Percentiles rank a stretch among this genome's conserved stretches.
phyloP scores from a whole-genome alignment of 2,329 filamentous ascomycete genomes.

The Cladosporium cucumerinum region DNA sequence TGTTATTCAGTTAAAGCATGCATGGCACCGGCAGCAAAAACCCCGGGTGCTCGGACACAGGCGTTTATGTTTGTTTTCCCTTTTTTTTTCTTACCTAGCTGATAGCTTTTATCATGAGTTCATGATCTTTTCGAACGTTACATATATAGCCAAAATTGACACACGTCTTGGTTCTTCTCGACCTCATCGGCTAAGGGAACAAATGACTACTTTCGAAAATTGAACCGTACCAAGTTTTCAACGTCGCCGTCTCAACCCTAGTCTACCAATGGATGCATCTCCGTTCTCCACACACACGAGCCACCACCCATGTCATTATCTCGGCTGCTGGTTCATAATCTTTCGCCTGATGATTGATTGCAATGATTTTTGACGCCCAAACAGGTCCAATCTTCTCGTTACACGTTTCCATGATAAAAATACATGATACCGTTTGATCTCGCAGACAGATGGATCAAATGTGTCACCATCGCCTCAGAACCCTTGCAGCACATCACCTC shows the following conservation, averaged over 20 bases:
- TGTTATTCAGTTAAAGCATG: conserved; percentile 14
- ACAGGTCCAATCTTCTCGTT: neutral
- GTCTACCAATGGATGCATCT: neutral
- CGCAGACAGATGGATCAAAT: no score
- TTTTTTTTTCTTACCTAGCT: neutral
- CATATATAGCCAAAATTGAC: conserved; percentile 1
- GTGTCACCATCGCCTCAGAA: neutral
- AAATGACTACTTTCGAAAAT: neutral
- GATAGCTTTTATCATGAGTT: conserved; percentile 15
- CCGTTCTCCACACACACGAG: conserved; percentile 2
- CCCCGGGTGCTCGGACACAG: conserved; percentile 2
- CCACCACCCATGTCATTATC: conserved; percentile 12
- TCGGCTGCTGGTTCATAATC: neutral
- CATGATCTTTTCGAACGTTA: conserved; percentile 7
- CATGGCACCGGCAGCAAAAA: conserved; percentile 4
- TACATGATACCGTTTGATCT: neutral
- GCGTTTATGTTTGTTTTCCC: neutral
- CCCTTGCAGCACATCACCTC: neutral
- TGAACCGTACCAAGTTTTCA: neutral
- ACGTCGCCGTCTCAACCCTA: neutral
- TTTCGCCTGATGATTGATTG: neutral
- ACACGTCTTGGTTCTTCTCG: neutral
- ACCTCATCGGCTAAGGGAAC: neutral
- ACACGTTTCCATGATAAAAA: neutral
- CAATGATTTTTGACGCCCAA: neutral